These are phyloP conservation scores for Trametes cinnabarina DNA, from an alignment of 768 basidiomycete species.

Conservation along the genomic window DNA sequence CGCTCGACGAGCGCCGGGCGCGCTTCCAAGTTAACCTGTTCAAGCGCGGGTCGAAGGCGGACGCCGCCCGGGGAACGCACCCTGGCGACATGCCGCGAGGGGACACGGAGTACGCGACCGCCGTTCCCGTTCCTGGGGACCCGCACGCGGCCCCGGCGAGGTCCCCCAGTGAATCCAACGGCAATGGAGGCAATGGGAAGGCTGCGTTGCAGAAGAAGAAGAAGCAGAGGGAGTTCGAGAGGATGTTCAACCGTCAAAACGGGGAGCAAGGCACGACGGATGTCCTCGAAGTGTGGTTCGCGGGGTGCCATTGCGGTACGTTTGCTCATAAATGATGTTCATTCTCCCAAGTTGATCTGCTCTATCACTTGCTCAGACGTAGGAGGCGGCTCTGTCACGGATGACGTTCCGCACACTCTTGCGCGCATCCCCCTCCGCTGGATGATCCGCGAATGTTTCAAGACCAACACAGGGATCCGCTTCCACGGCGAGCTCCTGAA, in stretches of 20 bases:
- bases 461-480: slow-evolving; percentile 44
- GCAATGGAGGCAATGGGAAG: background rate
- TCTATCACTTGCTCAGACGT: slow-evolving; percentile 53
- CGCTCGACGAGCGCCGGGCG: slow-evolving; percentile 67
- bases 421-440: slow-evolving; percentile 69
- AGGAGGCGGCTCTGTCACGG: slow-evolving; percentile 69
- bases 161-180: background rate
- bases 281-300: slow-evolving; percentile 79
- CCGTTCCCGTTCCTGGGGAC: background rate
- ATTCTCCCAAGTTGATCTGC: too few relatives aligned
- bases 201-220: background rate
- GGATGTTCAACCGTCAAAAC: slow-evolving; percentile 41
- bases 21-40: slow-evolving; percentile 43
- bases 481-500: slow-evolving; percentile 32
- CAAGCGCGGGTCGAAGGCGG: slow-evolving; percentile 31
- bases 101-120: slow-evolving; percentile 16
- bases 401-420: slow-evolving; percentile 55
- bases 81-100: slow-evolving; percentile 47
- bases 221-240: slow-evolving; percentile 24
- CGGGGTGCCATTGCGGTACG: slow-evolving; percentile 70
- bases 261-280: slow-evolving; percentile 42
- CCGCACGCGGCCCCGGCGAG: background rate
- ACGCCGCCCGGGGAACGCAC: slow-evolving; percentile 45
- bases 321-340: too few relatives aligned
- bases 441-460: slow-evolving; percentile 51